Evolutionary conservation across 108 stramenopile genomes (phyloP), one percentile per base, ranked within the genome.

Genomic region (Schizochytrium sp.): DNA sequence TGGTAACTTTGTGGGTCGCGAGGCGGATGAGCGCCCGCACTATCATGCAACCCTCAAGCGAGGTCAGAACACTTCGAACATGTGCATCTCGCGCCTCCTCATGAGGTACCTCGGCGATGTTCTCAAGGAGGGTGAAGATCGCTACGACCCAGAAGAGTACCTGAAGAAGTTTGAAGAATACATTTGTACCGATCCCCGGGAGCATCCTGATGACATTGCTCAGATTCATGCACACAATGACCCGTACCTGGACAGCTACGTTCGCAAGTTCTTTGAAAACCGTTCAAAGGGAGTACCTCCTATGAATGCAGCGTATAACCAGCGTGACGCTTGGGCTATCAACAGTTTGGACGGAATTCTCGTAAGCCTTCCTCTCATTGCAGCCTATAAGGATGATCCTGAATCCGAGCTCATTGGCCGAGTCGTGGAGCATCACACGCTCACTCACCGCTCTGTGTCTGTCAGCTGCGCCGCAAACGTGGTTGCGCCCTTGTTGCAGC

Each of bases 381-480:
- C 72, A 17, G 91, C 91, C 12, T 91, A 91, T 49, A 56, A 72
- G 57, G 49, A 69, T 41, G 91, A 91, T 55, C 89, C 91, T 19
- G 91, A 91, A 15, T 58, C 73, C 13, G 89, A 41, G 38, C 72
- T 91, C 42, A 83, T 91, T 17, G 91, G 91, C 46, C 57, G 91
- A 10, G 91, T 89, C 17, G 89, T 91, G 76, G 91, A 91, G 58
- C 91, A 91, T 57, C 89, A 89, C 89, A 89, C 87, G 88, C 76
- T 91, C 1, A 91, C 91, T 40, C 91, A 91, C 46, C 44, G 73
- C 40, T 89, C 89, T 15, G 46, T 87, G 12, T 89, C 88, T 4
- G 89, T 91, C 41, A 91, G 89, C 4, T 88, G 89, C 4, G 59
- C 61, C 19, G 56, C 89, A 15, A 45, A 72, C 42, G 89, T 91